Evolutionary conservation across 2,329 filamentous ascomycete genomes (phyloP).

Genomic region (Raffaelea deltoideospora): DNA sequence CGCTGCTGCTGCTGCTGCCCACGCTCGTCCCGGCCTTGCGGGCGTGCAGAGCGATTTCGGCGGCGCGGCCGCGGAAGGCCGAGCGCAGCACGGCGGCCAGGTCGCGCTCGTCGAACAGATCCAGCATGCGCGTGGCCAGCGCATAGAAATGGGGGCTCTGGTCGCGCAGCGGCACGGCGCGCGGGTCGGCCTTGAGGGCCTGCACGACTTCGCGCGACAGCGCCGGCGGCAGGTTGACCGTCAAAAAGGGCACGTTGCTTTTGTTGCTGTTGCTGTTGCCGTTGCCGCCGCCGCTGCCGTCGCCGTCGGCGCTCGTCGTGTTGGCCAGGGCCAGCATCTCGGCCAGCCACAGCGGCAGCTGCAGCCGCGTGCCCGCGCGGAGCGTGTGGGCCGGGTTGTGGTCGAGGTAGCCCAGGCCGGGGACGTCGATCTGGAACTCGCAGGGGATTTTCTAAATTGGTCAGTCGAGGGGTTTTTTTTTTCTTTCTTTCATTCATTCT

Average conservation of each 20-base stretch:
- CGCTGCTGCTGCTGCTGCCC: slow-evolving; percentile 23
- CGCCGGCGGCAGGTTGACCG: slow-evolving; percentile 66
- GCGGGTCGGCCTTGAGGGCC: slow-evolving; percentile 79
- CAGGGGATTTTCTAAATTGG: slow-evolving; percentile 71
- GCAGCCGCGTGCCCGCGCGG: slow-evolving; percentile 64
- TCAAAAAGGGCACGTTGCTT: slow-evolving; percentile 41
- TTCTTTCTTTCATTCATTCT: no score
- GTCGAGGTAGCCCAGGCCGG: slow-evolving; percentile 77
- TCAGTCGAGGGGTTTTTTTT: not conserved
- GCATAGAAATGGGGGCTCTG: slow-evolving; percentile 81
- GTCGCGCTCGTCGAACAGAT: slow-evolving; percentile 69
- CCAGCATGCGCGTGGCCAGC: slow-evolving; percentile 70
- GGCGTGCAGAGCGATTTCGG: slow-evolving; percentile 76
- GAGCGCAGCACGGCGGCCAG: slow-evolving; percentile 61
- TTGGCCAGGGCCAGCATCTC: slow-evolving; percentile 75
- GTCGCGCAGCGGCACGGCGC: slow-evolving; percentile 68
- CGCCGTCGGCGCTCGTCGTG: slow-evolving; percentile 1
- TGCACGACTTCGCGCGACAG: slow-evolving; percentile 70
- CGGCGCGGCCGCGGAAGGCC: slow-evolving; percentile 69
- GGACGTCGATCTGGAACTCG: slow-evolving; percentile 82
- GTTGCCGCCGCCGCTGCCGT: no score
- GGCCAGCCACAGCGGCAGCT: slow-evolving; percentile 84
- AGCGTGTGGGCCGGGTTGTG: slow-evolving; percentile 59
- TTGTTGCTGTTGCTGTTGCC: no score
- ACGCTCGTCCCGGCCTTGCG: slow-evolving; percentile 60